Conservation (phyloP, 1,139 yeast genomes). For the Starmera stellimalicola region DNA sequence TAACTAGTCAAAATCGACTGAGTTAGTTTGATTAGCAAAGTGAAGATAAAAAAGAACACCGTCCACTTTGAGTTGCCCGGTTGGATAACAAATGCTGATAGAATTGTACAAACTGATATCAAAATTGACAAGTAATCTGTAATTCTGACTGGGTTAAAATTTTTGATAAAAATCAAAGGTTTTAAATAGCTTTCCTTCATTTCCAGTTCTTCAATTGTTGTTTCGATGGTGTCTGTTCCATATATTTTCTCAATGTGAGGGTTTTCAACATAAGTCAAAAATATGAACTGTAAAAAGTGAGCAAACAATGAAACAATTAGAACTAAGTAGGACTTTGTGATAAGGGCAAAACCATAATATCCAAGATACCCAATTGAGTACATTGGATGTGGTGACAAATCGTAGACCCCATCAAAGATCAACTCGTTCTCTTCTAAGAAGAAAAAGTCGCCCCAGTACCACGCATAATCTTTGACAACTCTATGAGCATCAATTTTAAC, state of each 20-base stretch:
- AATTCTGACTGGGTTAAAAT: slow-evolving; percentile 58
- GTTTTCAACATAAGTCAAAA: slow-evolving; percentile 69
- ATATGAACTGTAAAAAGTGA: slow-evolving; percentile 71
- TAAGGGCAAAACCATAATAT: slow-evolving; percentile 75
- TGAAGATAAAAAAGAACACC: slow-evolving; percentile 33
- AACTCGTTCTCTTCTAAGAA: slow-evolving; percentile 68
- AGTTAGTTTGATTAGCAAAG: slow-evolving; percentile 40
- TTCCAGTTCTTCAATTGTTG: slow-evolving; percentile 24
- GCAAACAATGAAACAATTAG: slow-evolving; percentile 66
- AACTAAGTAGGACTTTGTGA: slow-evolving; percentile 68
- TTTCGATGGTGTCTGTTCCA: slow-evolving; percentile 21
- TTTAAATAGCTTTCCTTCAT: slow-evolving; percentile 33
- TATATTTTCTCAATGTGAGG: slow-evolving; percentile 86
- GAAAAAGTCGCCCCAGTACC: slow-evolving; percentile 96
- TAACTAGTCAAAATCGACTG: slow-evolving; percentile 46
- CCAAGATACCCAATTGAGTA: slow-evolving; percentile 87
- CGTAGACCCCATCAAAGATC: slow-evolving; percentile 85
- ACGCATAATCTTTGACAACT: slow-evolving; percentile 83
- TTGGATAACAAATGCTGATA: slow-evolving; percentile 37
- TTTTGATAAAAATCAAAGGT: slow-evolving; percentile 53
- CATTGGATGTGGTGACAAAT: slow-evolving; percentile 92
- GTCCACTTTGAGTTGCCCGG: slow-evolving; percentile 23
- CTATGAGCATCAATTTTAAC: slow-evolving; percentile 85
- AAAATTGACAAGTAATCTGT: slow-evolving; percentile 53
- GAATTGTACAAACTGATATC: slow-evolving; percentile 32